A percentile compares a stretch with the other conserved stretches of the same genome.
Evolutionary conservation across 495 filamentous ascomycete species (phyloP).

Genomic region (Ascodesmis nigricans): DNA sequence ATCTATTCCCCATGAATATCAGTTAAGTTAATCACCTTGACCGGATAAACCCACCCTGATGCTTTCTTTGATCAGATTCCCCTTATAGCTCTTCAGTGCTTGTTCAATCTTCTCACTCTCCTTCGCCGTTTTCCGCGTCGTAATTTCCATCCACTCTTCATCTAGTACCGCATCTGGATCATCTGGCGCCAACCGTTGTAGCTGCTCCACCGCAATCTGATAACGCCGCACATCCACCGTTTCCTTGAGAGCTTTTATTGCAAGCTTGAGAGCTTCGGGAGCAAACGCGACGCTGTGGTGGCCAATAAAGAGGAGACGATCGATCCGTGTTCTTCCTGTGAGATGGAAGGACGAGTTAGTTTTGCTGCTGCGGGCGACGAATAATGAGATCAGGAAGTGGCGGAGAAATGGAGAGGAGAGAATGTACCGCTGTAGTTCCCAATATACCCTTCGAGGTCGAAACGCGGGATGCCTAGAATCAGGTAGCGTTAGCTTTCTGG

Average conservation of each 20-base stretch:
- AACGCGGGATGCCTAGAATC: constrained; percentile 61
- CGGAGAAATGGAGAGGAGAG: neutral
- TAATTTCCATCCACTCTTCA: constrained; percentile 42
- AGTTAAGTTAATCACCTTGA: neutral
- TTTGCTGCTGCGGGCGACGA: no score
- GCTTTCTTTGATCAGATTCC: constrained; percentile 93
- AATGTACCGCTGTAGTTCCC: constrained; percentile 63
- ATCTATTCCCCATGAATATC: no score
- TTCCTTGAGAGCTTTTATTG: constrained; percentile 51
- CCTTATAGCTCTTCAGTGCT: constrained; percentile 84
- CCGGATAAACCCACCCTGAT: constrained; percentile 44
- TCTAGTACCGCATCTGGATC: constrained; percentile 50
- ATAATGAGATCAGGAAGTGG: no score
- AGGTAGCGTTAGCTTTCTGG: no score
- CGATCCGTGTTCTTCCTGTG: constrained; percentile 23
- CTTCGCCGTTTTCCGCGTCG: constrained; percentile 36
- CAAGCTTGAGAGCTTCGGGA: constrained; percentile 58
- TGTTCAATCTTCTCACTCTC: constrained; percentile 53
- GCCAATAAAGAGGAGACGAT: constrained; percentile 65
- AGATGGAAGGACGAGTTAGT: neutral
- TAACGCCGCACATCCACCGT: constrained; percentile 57
- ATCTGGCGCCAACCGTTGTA: constrained; percentile 37
- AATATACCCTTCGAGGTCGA: constrained; percentile 84
- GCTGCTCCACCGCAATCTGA: constrained; percentile 39
- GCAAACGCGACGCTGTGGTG: constrained; percentile 51